Conservation (phyloP, 2,329 filamentous ascomycete genomes). For the Penicillium sp. region DNA sequence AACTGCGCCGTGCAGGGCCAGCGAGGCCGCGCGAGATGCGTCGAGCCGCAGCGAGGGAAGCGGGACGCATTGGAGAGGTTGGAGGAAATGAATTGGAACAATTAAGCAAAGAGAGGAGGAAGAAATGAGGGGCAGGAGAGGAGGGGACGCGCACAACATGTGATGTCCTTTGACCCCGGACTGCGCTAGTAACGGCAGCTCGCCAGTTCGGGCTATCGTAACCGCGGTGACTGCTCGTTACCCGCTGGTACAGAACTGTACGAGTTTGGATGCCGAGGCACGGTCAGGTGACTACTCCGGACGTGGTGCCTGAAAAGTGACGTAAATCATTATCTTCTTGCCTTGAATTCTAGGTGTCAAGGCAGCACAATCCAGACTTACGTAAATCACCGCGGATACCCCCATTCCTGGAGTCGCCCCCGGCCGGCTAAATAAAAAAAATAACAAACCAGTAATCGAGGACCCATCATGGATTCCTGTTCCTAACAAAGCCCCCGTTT, state of each 20-base stretch:
- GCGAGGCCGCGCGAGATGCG: slow-evolving; percentile 18
- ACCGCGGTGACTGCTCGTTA: slow-evolving; percentile 4
- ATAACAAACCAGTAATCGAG: slow-evolving; percentile 12
- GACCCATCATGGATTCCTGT: slow-evolving; percentile 19
- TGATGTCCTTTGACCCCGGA: slow-evolving; percentile 17
- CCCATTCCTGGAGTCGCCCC: slow-evolving; percentile 25
- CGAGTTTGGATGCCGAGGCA: slow-evolving; percentile 9
- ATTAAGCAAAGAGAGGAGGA: background rate
- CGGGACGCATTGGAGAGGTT: slow-evolving; percentile 17
- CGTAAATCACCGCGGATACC: slow-evolving; percentile 24
- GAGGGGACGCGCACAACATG: slow-evolving; percentile 15
- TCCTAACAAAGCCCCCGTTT: slow-evolving; percentile 34
- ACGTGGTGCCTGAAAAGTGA: background rate
- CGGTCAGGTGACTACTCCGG: background rate
- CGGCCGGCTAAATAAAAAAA: slow-evolving; percentile 13
- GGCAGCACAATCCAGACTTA: slow-evolving; percentile 19
- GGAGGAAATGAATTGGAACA: background rate
- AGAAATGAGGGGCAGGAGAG: background rate
- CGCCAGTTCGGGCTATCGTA: slow-evolving; percentile 3
- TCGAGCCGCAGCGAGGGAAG: slow-evolving; percentile 13
- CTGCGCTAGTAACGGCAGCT: slow-evolving; percentile 3
- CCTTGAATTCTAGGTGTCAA: slow-evolving; percentile 13
- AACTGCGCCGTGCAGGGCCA: slow-evolving; percentile 18
- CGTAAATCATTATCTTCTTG: background rate
- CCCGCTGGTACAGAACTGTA: background rate